Base-by-base conservation (phyloP, 768 basidiomycete genomes). In the Suillus decipiens region DNA sequence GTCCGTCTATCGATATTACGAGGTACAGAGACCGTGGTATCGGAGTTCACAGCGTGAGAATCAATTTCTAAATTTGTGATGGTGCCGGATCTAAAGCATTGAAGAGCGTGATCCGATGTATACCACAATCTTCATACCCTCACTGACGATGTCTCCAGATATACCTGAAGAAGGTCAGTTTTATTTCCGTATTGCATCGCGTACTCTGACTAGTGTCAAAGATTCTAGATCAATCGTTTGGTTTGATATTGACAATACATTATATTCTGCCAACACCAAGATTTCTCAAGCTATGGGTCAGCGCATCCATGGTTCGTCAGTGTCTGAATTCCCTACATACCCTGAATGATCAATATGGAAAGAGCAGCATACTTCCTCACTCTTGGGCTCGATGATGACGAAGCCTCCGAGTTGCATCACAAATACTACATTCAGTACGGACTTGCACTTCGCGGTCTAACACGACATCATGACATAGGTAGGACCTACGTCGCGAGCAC, bases 231-330 rank as follows among this genome's bases (percentile, higher is more conserved):
- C 75, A 64, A 76, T 93, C 56, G 80, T 92, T 58, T 94, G 88
- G 84, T 86, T 95, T 64, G 93, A 94, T 71, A 92, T 95, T 63
- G 93, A 95, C 75, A 94, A 95, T 69, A 93, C 92, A 3, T 81
- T 95, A 17, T 95, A 95, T 73, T 90, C 92, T 9, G 85, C 90
- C 0, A 88, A 83, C 68, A 80, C 86, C 22, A 86, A 82, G 73
- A 91, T 95, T 59, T 86, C 88, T 5, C 85, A 90, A 65, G 87
- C 84, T 19, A 94, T 95, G 93, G 87, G 88, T 14, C 75, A 86
- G 64, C 84, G 86, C 59, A 94, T 94, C 58, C 91, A 93, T 69
- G 85, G 93, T 89, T 67, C 54, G 78, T 64, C 51, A 48, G 34
- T 66, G 36, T 0, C 43, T 36, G 55, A 39, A 28, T 2, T 59